Percentiles rank a stretch among this genome's conserved stretches.
Conservation (phyloP, 371 early-diverging fungal genomes). For the Rhizopus sp. region DNA sequence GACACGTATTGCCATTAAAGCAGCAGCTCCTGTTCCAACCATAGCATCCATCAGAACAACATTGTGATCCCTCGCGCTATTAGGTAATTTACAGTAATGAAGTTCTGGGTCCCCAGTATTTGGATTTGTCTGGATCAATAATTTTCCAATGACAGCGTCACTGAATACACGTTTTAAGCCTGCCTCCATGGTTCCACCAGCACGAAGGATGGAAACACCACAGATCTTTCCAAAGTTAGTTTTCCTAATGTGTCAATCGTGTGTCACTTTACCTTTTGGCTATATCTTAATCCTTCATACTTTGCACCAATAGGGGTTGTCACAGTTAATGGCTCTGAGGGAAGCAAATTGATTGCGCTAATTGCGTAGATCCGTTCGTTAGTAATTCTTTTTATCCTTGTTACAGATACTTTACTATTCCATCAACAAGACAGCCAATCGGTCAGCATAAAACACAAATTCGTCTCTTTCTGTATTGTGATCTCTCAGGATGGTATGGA, state of each 20-base stretch:
- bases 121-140: conserved; percentile 85
- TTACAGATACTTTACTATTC: conserved; percentile 58
- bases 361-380: not conserved
- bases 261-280: conserved; percentile 36
- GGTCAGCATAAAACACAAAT: conserved; percentile 89
- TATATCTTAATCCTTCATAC: conserved; percentile 58
- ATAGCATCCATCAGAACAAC: conserved; percentile 81
- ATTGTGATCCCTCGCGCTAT: conserved; percentile 55
- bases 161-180: conserved; percentile 79
- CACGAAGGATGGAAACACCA: conserved; percentile 86
- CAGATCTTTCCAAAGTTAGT: conserved; percentile 45
- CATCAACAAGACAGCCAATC: conserved; percentile 81
- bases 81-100: conserved; percentile 79
- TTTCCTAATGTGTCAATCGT: conserved; percentile 1
- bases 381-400: not conserved
- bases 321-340: conserved; percentile 50
- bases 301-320: conserved; percentile 64
- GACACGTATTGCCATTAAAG: conserved; percentile 91
- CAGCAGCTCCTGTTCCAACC: conserved; percentile 87
- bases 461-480: conserved; percentile 74
- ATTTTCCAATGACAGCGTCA: conserved; percentile 82
- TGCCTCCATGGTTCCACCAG: conserved; percentile 89
- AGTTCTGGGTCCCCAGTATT: conserved; percentile 82
- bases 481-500: conserved; percentile 87
- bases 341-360: conserved; percentile 69